Evolutionary conservation across 75 land plant genomes (phyloP), one percentile per base, ranked within the genome.

Genomic region (Picea sitchensis): DNA sequence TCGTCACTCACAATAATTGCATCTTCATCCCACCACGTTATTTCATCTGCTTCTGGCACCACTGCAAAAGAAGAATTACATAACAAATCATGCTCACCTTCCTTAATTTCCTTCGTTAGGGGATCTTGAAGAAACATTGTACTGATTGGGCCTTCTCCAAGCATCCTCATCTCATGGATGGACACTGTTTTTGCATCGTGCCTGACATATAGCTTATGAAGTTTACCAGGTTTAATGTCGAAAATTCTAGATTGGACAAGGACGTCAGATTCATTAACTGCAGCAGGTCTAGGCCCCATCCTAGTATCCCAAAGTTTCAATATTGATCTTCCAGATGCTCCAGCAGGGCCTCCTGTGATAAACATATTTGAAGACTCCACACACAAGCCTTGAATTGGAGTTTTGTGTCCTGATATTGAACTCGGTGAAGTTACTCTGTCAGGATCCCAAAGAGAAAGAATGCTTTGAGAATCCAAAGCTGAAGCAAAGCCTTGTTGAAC

Each of bases 391-490:
- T 68, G 72, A 68, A 68, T 68, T 68, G 30, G 17, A 68, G 47
- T 51, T 20, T 8, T 17, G n/a, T 68, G 34, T 38, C 72, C 72
- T 17, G 72, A 38, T 17, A 36, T 68, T 3, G 9, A 15, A 18
- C 44, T 67, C 67, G 20, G 13, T 26, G 67, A 64, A 31, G 67
- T 13, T 4, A 31, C 68, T 31, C 68, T 65, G 11, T 38, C 72
- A 38, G 38, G n/a, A 68, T 68, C 72, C 72, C 72, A 68, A 68
- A 68, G 72, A 68, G 72, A 68, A 18, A 68, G 72, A 17, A 68
- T 38, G 7, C 47, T 51, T 68, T 68, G 47, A 68, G 47, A 68
- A 68, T 68, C 51, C 51, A 68, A 6, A 38, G 72, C 20, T 7
- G 44, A 68, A 68, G 18, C 20, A 68, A 68, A 68, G 21, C 72